Percentiles rank a stretch among this genome's conserved stretches.
Evolutionary conservation across 1,284 basidiomycete genomes (phyloP).

Genomic region (Irpex sp.): DNA sequence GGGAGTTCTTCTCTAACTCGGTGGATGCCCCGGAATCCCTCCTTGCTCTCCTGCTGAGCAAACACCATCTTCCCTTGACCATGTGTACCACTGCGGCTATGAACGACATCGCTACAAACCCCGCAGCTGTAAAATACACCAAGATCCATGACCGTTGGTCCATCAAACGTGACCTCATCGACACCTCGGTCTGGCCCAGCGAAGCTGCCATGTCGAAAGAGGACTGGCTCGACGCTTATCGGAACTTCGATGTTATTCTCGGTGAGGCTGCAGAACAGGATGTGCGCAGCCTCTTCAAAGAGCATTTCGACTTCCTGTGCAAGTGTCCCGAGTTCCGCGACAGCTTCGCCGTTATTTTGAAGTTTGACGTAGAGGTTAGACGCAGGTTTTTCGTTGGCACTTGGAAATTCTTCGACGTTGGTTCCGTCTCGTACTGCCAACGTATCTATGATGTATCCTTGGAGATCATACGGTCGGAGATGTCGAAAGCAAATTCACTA

Average conservation of each 20-base stretch:
- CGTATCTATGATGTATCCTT: neutral
- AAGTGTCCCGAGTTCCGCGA: neutral
- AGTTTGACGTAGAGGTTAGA: neutral
- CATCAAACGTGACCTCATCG: neutral
- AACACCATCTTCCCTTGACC: neutral
- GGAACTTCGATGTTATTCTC: neutral
- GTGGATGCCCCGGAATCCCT: too few relatives aligned
- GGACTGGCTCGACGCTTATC: neutral
- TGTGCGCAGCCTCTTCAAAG: neutral
- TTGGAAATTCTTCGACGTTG: neutral
- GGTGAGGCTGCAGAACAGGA: neutral
- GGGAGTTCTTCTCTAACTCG: too few relatives aligned
- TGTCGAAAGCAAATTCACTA: neutral
- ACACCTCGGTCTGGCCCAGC: too few relatives aligned
- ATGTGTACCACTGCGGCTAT: neutral
- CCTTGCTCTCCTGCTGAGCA: neutral
- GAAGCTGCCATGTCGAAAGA: neutral
- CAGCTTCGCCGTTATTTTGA: neutral
- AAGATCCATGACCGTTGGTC: neutral
- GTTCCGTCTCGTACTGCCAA: neutral
- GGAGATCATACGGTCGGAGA: neutral
- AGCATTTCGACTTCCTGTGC: neutral
- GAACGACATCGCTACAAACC: neutral
- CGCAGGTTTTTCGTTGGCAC: neutral
- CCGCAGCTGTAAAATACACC: neutral